Evolutionary conservation across 2,329 filamentous ascomycete genomes (phyloP).

Genomic region (Dactylellina haptotyla): DNA sequence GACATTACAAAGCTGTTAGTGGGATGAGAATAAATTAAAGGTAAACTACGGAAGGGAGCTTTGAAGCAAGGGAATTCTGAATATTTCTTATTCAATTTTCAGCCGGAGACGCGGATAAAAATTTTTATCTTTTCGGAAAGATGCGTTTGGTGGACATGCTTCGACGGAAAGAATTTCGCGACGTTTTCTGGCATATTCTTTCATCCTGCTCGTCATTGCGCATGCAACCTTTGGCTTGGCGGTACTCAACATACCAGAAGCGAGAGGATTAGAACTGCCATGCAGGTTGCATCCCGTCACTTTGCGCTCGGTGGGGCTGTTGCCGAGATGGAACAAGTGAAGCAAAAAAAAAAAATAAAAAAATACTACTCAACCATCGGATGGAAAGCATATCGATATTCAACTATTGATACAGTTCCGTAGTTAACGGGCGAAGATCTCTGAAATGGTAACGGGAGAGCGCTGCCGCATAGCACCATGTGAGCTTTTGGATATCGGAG

Average conservation of each 20-base stretch:
- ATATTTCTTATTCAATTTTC: too few species aligned
- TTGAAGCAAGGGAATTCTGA: too few species aligned
- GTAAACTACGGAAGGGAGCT: too few species aligned
- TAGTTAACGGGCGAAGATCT: background rate
- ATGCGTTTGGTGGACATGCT: background rate
- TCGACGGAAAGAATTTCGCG: background rate
- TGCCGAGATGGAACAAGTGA: too few species aligned
- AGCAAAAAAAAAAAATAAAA: too few species aligned
- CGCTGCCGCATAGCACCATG: too few species aligned
- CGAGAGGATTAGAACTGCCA: conserved; percentile 19
- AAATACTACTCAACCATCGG: background rate
- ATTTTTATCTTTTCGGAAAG: background rate
- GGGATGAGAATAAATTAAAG: too few species aligned
- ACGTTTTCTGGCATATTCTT: background rate
- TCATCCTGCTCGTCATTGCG: background rate
- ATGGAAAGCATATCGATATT: background rate
- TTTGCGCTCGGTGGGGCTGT: conserved; percentile 16
- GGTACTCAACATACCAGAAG: conserved; percentile 11
- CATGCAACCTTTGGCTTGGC: conserved; percentile 7
- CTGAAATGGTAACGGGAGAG: too few species aligned
- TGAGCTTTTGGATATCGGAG: too few species aligned
- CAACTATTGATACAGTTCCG: background rate
- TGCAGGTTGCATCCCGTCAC: conserved; percentile 41
- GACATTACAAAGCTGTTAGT: too few species aligned
- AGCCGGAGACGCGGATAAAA: too few species aligned